These are phyloP conservation scores for Monosporozyma aquatica DNA, from an alignment of 805 yeast genomes.

Conservation along the genomic window DNA sequence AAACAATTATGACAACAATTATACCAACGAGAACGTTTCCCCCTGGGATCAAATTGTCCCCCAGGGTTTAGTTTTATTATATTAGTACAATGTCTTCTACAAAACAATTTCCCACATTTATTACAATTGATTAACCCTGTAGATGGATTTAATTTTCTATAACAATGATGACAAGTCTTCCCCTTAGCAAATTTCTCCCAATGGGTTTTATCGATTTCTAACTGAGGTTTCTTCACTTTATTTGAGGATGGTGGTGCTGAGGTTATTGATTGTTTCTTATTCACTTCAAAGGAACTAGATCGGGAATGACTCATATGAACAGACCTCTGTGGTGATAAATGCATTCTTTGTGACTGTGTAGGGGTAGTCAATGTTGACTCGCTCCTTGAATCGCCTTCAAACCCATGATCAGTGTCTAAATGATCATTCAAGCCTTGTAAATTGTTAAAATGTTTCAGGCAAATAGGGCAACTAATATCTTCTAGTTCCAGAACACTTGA, in stretches of 20 bases:
- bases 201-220: constrained; percentile 30
- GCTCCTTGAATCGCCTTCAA: constrained; percentile 14
- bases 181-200: constrained; percentile 13
- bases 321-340: neutral
- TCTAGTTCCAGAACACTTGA: neutral
- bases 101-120: constrained; percentile 64
- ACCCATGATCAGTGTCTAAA: constrained; percentile 57
- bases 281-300: neutral
- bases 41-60: constrained; percentile 43
- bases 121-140: constrained; percentile 50
- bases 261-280: constrained; percentile 7
- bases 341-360: constrained; percentile 2
- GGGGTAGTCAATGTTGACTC: neutral
- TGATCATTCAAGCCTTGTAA: constrained; percentile 54
- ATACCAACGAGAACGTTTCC: constrained; percentile 44
- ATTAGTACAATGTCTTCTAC: constrained; percentile 53
- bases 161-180: constrained; percentile 32
- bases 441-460: constrained; percentile 48
- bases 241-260: constrained; percentile 5
- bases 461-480: constrained; percentile 52
- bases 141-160: constrained; percentile 48
- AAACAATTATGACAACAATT: constrained; percentile 63
- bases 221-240: constrained; percentile 33
- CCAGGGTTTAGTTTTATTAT: constrained; percentile 41
- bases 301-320: neutral